Base-by-base conservation (phyloP, 2,329 filamentous ascomycete species). In the Alternaria arbusti region DNA sequence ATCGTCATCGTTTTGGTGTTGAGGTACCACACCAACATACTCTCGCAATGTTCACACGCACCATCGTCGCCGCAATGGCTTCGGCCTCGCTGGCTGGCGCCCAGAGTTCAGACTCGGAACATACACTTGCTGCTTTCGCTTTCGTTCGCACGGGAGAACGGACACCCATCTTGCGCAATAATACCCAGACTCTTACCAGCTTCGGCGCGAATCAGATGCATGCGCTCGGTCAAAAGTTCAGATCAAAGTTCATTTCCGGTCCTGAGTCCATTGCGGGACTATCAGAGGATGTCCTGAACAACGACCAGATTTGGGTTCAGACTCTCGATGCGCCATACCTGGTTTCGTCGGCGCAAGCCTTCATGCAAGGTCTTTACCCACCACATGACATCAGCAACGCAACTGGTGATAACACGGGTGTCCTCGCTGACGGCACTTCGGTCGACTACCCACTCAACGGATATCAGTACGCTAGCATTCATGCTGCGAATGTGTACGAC, bases 361-460 rank as follows among this genome's bases (percentile, higher is more conserved):
- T 89, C 69, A 83, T 89, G 81, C 87, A 89, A 72, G 87, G 86
- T 8, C 77, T 89, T 10, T 89, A 89, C 72, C 87, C 87, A 32
- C 86, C 87, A 2, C 74, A 77, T 51, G 72, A 75, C 4, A 75
- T 80, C 5, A 52, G 44, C 22, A 76, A 70, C 26, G 59, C 64
- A 9, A 72, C 64, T 10, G 67, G 63, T 9, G 76, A 81, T 61
- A 70, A 76, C 6, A 76, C 80, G n/a, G 81, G 78, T 17, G 68
- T 82, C 10, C 73, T 85, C 22, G 81, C 84, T n/a, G 85, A 89
- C 74, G 83, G 83, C 2, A 80, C 79, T 2, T 74, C 75, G 40
- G 70, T 85, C 9, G 76, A 83, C 26, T 81, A 78, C 50, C 87
- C 87, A 1, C 70, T 89, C 36, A 74, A 80, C 50, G 87, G 87